Evolutionary conservation across 495 filamentous ascomycete species (phyloP).

Genomic region (Xylaria bambusicola): DNA sequence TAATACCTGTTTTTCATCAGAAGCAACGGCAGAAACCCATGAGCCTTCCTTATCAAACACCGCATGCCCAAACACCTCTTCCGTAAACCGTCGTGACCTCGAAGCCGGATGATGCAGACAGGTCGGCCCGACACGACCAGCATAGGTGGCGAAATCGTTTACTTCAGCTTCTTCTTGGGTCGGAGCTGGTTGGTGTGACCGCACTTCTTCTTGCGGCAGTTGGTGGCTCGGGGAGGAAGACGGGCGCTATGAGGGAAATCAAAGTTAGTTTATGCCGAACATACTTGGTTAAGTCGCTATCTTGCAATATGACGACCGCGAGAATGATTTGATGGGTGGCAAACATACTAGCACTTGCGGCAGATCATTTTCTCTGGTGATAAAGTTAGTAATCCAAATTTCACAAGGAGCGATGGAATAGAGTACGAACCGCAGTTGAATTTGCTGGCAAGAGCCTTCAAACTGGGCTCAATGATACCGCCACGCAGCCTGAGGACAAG

Average conservation of each 20-base stretch:
- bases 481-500: constrained; percentile 98
- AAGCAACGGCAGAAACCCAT: constrained; percentile 20
- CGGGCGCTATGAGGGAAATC: constrained; percentile 63
- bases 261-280: constrained; percentile 20
- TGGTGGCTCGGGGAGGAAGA: constrained; percentile 96
- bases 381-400: neutral
- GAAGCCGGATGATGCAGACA: constrained; percentile 2
- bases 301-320: too few species aligned
- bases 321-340: neutral
- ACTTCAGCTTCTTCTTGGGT: constrained; percentile 99
- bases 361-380: constrained; percentile 87
- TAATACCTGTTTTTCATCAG: constrained; percentile 3
- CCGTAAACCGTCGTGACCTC: neutral
- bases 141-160: constrained; percentile 43
- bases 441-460: constrained; percentile 97
- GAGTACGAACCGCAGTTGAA: constrained; percentile 78
- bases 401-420: neutral
- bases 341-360: constrained; percentile 98
- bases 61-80: constrained; percentile 13
- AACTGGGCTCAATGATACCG: constrained; percentile 98
- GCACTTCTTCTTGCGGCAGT: constrained; percentile 99
- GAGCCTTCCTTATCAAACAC: constrained; percentile 16
- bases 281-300: too few species aligned
- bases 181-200: constrained; percentile 99
- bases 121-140: neutral